These are phyloP conservation scores for Aspergillus thermomutatus DNA, from an alignment of 2,329 filamentous ascomycete species.

Conservation along the genomic window DNA sequence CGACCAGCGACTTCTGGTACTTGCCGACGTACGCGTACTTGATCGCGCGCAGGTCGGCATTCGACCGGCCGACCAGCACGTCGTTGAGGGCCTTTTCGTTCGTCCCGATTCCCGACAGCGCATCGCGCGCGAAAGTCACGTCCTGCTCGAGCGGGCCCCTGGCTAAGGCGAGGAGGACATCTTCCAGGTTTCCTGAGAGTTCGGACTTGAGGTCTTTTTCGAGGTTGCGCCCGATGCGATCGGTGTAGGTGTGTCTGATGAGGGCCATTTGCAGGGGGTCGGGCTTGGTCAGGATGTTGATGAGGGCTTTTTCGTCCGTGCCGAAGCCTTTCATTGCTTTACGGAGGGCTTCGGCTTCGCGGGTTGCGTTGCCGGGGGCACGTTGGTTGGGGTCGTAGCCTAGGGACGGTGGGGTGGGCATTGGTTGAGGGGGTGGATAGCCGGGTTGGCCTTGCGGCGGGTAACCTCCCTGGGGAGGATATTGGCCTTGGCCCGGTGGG, in stretches of 20 bases:
- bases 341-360: slow-evolving; percentile 61
- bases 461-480: neutral
- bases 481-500: slow-evolving; percentile 5
- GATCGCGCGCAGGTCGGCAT: slow-evolving; percentile 77
- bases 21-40: slow-evolving; percentile 67
- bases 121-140: slow-evolving; percentile 59
- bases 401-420: slow-evolving; percentile 58
- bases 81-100: slow-evolving; percentile 77
- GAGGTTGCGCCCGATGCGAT: slow-evolving; percentile 61
- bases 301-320: slow-evolving; percentile 54
- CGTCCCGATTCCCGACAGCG: slow-evolving; percentile 61
- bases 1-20: slow-evolving; percentile 63
- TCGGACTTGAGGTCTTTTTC: slow-evolving; percentile 70
- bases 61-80: slow-evolving; percentile 69
- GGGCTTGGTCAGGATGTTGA: slow-evolving; percentile 62
- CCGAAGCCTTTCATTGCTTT: slow-evolving; percentile 71
- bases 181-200: slow-evolving; percentile 67
- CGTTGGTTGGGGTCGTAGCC: slow-evolving; percentile 67
- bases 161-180: slow-evolving; percentile 64
- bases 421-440: neutral
- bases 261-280: slow-evolving; percentile 69
- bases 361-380: slow-evolving; percentile 59
- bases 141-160: slow-evolving; percentile 74
- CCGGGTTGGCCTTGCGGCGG: neutral
- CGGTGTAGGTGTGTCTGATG: slow-evolving; percentile 62